These are phyloP conservation scores for Albizia julibrissin DNA, from an alignment of 306 rosid genomes.

Conservation along the genomic window DNA sequence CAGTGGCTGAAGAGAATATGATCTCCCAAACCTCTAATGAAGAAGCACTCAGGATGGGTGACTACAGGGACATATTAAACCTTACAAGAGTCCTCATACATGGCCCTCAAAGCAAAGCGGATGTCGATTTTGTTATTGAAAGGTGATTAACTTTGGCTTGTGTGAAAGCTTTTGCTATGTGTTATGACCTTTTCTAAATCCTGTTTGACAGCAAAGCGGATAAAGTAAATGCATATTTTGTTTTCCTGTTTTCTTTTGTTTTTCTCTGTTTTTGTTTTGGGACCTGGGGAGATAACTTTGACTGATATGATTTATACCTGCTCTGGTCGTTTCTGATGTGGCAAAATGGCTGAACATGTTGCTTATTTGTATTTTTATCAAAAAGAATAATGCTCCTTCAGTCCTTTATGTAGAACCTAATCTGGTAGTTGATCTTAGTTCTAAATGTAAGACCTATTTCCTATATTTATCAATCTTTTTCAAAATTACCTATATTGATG, in stretches of 20 bases:
- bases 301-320: not conserved
- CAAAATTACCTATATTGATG: too few relatives aligned
- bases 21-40: constrained; percentile 58
- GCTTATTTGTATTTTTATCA: not conserved
- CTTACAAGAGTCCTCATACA: constrained; percentile 82
- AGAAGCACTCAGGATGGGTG: constrained; percentile 77
- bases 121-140: constrained; percentile 77
- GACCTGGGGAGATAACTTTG: not conserved
- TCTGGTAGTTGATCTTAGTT: too few relatives aligned
- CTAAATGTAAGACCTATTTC: too few relatives aligned
- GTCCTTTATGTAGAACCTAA: too few relatives aligned
- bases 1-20: constrained; percentile 43
- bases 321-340: not conserved
- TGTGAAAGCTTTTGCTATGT: not conserved
- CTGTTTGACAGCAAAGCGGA: not conserved
- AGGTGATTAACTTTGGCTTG: constrained; percentile 48
- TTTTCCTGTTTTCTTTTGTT: not conserved
- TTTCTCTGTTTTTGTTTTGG: too few relatives aligned
- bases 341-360: not conserved
- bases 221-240: not conserved
- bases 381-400: not conserved
- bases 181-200: not conserved
- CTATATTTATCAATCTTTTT: too few relatives aligned
- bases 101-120: constrained; percentile 92
- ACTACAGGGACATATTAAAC: constrained; percentile 90